A percentile compares a stretch with the other conserved stretches of the same genome.
Evolutionary conservation across 768 basidiomycete species (phyloP).

Genomic region (Exsudoporus frostii): DNA sequence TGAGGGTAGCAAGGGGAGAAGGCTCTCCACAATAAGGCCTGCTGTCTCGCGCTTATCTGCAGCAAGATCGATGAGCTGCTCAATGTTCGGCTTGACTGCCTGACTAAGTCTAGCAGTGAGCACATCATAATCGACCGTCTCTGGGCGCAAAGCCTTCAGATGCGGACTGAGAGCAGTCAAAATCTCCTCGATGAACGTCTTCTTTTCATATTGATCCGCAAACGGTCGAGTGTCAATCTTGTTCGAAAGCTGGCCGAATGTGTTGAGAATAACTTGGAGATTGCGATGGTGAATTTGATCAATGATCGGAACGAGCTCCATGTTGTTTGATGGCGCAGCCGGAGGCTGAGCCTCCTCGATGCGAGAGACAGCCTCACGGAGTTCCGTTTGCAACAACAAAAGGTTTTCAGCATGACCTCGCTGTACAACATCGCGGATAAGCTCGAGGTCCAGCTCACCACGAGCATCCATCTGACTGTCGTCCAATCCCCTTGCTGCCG

Average conservation of each 20-base stretch:
- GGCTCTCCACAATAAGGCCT: conserved; percentile 68
- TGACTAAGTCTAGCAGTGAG: conserved; percentile 74
- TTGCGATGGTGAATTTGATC: conserved; percentile 60
- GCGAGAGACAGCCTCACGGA: conserved; percentile 49
- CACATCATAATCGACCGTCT: conserved; percentile 74
- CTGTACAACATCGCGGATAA: conserved; percentile 67
- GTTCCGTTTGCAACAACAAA: conserved; percentile 54
- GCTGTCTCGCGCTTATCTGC: conserved; percentile 89
- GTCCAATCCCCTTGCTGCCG: conserved; percentile 53
- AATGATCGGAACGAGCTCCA: conserved; percentile 43
- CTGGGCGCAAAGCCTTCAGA: conserved; percentile 56
- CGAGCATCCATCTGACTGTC: conserved; percentile 68
- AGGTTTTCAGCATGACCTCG: conserved; percentile 64
- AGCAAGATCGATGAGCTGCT: conserved; percentile 84
- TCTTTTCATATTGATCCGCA: conserved; percentile 47
- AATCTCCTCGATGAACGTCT: conserved; percentile 59
- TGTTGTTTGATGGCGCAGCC: conserved; percentile 10
- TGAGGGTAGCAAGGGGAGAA: conserved; percentile 61
- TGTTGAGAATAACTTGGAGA: conserved; percentile 55
- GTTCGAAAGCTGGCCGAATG: conserved; percentile 47
- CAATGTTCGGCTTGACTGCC: conserved; percentile 85
- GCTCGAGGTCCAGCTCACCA: conserved; percentile 75
- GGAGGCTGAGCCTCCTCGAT: conserved; percentile 30
- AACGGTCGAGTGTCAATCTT: conserved; percentile 34
- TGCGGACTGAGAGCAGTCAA: conserved; percentile 56